Evolutionary conservation across 371 early-diverging fungal genomes (phyloP).

Genomic region (Saksenaea oblongispora): DNA sequence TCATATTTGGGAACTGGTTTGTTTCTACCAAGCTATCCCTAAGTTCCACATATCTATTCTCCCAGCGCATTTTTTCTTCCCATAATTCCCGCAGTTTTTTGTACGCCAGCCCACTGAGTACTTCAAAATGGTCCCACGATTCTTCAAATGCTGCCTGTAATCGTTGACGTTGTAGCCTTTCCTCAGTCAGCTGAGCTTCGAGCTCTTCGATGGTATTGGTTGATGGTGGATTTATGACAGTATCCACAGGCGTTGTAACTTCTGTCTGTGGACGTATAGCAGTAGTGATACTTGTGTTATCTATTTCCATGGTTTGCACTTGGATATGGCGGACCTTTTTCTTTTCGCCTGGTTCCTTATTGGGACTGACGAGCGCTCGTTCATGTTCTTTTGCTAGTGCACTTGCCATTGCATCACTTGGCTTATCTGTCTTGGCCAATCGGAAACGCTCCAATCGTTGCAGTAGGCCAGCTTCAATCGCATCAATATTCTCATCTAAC

Average conservation of each 20-base stretch:
- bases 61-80: slow-evolving; percentile 53
- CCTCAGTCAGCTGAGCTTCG: slow-evolving; percentile 31
- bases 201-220: slow-evolving; percentile 17
- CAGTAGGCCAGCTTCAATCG: slow-evolving; percentile 33
- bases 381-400: slow-evolving; percentile 41
- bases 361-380: slow-evolving; percentile 26
- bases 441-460: slow-evolving; percentile 36
- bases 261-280: neutral
- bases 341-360: slow-evolving; percentile 2
- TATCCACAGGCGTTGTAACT: neutral
- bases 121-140: slow-evolving; percentile 59
- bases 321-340: slow-evolving; percentile 20
- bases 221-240: neutral
- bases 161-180: slow-evolving; percentile 33
- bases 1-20: neutral
- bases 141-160: slow-evolving; percentile 55
- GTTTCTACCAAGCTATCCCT: slow-evolving; percentile 26
- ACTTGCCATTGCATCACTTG: slow-evolving; percentile 39
- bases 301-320: slow-evolving; percentile 20
- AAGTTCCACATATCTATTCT: slow-evolving; percentile 43
- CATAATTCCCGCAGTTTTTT: slow-evolving; percentile 59
- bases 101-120: slow-evolving; percentile 56
- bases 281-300: neutral
- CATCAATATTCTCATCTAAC: slow-evolving; percentile 15
- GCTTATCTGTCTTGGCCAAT: slow-evolving; percentile 22